phyloP scores from a whole-genome alignment of 768 basidiomycete species.

The Butyriboletus loyo region DNA sequence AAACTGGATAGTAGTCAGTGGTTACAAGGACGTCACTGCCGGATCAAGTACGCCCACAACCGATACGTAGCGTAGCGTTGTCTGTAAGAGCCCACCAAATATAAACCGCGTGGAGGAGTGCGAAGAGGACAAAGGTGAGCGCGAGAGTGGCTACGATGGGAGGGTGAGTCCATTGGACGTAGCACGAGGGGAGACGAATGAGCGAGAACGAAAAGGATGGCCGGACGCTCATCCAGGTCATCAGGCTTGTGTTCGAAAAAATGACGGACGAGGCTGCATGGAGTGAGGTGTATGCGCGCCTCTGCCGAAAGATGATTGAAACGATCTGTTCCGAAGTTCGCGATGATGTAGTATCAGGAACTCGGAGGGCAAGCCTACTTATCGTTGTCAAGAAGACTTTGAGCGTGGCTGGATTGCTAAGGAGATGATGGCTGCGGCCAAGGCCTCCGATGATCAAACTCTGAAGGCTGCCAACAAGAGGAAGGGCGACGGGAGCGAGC shows the following conservation, averaged over 20 bases:
- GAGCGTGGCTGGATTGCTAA: conserved; percentile 93
- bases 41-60: neutral
- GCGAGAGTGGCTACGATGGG: too few species aligned
- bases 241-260: conserved; percentile 94
- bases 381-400: conserved; percentile 97
- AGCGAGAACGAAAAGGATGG: conserved; percentile 91
- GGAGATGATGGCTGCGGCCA: conserved; percentile 78
- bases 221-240: conserved; percentile 92
- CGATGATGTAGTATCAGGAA: conserved; percentile 84
- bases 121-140: conserved; percentile 18
- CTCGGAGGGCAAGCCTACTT: conserved; percentile 83
- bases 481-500: conserved; percentile 56
- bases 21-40: neutral
- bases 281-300: conserved; percentile 96
- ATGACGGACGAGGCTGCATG: conserved; percentile 94
- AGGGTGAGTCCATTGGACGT: too few species aligned
- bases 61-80: conserved; percentile 1
- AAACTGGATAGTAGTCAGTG: neutral
- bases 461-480: conserved; percentile 65
- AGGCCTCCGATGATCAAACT: conserved; percentile 83
- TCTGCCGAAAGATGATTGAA: conserved; percentile 96
- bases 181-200: too few species aligned
- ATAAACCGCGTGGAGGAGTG: conserved; percentile 29
- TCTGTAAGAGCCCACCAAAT: conserved; percentile 12
- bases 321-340: conserved; percentile 83